Conservation (phyloP, 441 rosid species). For the Pelargonium citronellum region DNA sequence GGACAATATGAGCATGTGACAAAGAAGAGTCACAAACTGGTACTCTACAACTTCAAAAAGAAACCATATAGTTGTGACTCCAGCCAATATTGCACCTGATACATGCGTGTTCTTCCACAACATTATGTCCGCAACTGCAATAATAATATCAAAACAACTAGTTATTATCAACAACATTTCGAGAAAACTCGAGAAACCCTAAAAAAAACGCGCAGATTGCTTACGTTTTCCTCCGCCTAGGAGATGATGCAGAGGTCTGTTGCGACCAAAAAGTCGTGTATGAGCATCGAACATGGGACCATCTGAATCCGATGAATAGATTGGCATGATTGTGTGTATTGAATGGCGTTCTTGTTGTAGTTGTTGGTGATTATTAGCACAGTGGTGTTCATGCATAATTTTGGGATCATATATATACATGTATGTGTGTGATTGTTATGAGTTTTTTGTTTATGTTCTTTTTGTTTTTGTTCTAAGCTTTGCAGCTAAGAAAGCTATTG, state of each 20-base stretch:
- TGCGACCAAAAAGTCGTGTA: neutral
- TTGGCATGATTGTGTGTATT: neutral
- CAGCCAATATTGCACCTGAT: slow-evolving; percentile 39
- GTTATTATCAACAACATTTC: neutral
- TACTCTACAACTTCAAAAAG: slow-evolving; percentile 52
- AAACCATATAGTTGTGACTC: slow-evolving; percentile 40
- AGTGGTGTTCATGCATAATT: too few species aligned
- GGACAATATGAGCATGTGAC: slow-evolving; percentile 30
- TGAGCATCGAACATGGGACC: neutral
- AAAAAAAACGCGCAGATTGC: neutral
- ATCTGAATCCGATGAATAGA: slow-evolving; percentile 6
- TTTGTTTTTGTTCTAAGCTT: neutral
- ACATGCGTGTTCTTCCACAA: slow-evolving; percentile 45
- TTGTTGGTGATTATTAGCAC: too few species aligned
- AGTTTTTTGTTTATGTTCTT: neutral
- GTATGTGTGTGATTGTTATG: neutral
- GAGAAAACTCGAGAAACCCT: neutral
- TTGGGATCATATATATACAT: too few species aligned
- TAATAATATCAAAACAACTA: neutral
- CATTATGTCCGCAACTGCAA: slow-evolving; percentile 50
- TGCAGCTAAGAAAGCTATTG: neutral
- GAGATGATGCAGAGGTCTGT: slow-evolving; percentile 4
- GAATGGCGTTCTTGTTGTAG: too few species aligned
- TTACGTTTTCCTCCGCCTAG: slow-evolving; percentile 5
- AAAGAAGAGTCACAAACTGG: slow-evolving; percentile 45